These are phyloP conservation scores for Capsella bursapastoris DNA, from an alignment of 345 rosid species.

Conservation along the genomic window DNA sequence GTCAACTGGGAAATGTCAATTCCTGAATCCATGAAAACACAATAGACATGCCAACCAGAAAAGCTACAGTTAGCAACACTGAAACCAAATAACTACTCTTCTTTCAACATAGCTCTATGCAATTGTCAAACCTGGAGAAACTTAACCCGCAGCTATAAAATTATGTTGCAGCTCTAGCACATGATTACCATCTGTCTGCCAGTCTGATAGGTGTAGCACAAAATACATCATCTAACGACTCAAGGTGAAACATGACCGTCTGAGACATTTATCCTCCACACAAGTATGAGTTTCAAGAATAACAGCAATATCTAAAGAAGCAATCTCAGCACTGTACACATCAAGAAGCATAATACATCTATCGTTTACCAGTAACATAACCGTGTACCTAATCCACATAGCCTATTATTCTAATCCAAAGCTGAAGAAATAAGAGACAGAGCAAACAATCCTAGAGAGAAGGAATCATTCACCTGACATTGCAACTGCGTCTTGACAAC, in stretches of 20 bases:
- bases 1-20: not conserved
- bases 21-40: not conserved
- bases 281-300: not conserved
- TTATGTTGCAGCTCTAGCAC: not conserved
- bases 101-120: constrained; percentile 5
- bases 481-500: constrained; percentile 97
- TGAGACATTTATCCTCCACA: not conserved
- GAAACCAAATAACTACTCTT: constrained; percentile 2
- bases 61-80: not conserved
- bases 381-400: not conserved
- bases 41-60: constrained; percentile 14
- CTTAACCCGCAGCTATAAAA: not conserved
- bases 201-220: not conserved
- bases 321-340: constrained; percentile 1
- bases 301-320: not conserved
- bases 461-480: constrained; percentile 73
- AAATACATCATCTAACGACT: not conserved
- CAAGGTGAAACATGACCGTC: constrained; percentile 3
- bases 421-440: not conserved
- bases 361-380: not conserved
- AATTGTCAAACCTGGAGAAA: not conserved
- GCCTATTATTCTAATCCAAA: not conserved
- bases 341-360: not conserved
- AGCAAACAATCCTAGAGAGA: not conserved
- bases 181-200: not conserved